Conservation (phyloP, 1,139 yeast species). For the Geotrichum fermentans region DNA sequence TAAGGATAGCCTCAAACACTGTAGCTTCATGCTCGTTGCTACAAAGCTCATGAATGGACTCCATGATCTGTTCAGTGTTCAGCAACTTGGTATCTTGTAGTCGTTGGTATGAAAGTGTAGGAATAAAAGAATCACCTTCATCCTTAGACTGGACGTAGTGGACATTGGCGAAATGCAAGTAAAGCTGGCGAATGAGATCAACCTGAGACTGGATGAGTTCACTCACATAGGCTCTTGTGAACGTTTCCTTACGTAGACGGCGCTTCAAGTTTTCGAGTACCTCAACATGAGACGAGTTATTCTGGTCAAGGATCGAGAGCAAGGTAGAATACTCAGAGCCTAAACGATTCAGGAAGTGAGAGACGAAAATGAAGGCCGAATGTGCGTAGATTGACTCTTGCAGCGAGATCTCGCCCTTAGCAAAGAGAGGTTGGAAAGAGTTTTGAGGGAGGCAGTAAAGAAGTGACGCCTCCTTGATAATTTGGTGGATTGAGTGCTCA, state of each 20-base stretch:
- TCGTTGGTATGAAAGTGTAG: constrained; percentile 86
- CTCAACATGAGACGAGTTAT: constrained; percentile 60
- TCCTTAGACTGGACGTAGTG: constrained; percentile 71
- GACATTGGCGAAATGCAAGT: constrained; percentile 85
- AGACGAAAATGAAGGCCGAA: constrained; percentile 85
- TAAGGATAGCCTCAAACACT: constrained; percentile 75
- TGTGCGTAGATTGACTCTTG: constrained; percentile 95
- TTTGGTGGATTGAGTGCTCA: constrained; percentile 81
- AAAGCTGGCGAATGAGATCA: constrained; percentile 73
- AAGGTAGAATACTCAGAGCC: constrained; percentile 85
- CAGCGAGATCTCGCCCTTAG: constrained; percentile 72
- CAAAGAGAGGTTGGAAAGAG: constrained; percentile 69
- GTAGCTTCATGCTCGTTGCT: constrained; percentile 75
- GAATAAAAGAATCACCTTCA: constrained; percentile 49
- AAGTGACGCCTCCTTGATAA: constrained; percentile 89
- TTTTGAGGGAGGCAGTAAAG: constrained; percentile 89
- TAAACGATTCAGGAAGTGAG: constrained; percentile 88
- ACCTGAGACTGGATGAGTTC: constrained; percentile 70
- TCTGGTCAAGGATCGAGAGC: constrained; percentile 56
- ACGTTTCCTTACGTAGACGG: constrained; percentile 88
- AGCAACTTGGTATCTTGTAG: constrained; percentile 72
- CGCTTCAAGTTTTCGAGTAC: constrained; percentile 77
- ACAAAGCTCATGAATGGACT: constrained; percentile 61
- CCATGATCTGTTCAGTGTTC: constrained; percentile 68
- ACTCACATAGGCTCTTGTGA: constrained; percentile 76